Base-by-base conservation (phyloP, 768 basidiomycete species). In the Boletus patriciae region DNA sequence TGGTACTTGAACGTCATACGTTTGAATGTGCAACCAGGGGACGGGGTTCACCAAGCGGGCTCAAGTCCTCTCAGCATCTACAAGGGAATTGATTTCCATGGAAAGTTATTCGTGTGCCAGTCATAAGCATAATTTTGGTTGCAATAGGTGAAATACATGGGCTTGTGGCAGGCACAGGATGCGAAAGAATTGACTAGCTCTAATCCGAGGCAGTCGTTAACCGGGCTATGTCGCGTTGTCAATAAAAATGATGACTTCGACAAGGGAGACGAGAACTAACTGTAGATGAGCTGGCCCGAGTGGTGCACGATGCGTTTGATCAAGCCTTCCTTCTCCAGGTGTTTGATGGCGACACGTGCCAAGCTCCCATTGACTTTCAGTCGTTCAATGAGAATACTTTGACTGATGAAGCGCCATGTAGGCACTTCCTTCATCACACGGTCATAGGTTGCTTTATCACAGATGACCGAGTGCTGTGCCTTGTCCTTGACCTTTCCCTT, bases 401-500 rank as follows among this genome's bases (percentile, higher is more conserved):
- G 92, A 75, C 88, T 90, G 86, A 98, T 94, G 83, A 98, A 92
- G 70, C 91, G 91, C 92, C 94, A 99, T 74, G 95, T 94, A 46
- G 97, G 97, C 76, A 92, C 93, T 77, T 98, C 95, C 84, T 98
- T 98, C 71, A 96, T 74, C 81, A 97, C 94, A 70, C 92, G 90
- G 79, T 94, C 92, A 77, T 76, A 96, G 66, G 88, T 90, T 53
- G 86, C 64, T 82, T 98, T 96, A 83, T 98, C 96, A 70, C 96
- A 87, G 65, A 87, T 80, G 76, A 98, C 94, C 67, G 92, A 84
- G 84, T 98, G 95, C 72, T 92, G 87, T 70, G 96, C 93, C 88
- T 98, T 99, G 81, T 99, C 97, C 89, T 99, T 99, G 77, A 99
- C 97, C 81, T 98, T 98, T 74, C 97, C 97, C 85, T 98, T 98